Evolutionary conservation across 2,329 filamentous ascomycete genomes (phyloP).

Genomic region (Paraphoma chrysanthemicola): DNA sequence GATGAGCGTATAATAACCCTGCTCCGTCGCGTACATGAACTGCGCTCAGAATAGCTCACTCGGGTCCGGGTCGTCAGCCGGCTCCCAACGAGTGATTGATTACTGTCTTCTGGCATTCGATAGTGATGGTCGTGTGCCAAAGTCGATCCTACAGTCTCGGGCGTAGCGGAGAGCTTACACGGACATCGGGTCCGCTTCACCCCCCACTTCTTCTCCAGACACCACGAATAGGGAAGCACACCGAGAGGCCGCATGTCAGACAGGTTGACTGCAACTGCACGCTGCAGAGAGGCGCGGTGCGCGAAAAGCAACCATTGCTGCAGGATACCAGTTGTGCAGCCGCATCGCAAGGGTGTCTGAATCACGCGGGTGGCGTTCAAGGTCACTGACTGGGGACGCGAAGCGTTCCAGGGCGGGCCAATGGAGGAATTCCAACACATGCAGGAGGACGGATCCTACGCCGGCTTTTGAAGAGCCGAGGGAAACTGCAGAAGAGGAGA

Average conservation of each 20-base stretch:
- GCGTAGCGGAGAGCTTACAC: constrained; percentile 2
- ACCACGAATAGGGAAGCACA: neutral
- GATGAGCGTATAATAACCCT: neutral
- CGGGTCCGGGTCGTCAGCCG: neutral
- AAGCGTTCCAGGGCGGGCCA: neutral
- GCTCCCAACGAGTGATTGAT: neutral
- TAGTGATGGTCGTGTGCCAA: neutral
- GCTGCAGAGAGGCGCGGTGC: neutral
- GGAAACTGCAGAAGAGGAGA: too few species aligned
- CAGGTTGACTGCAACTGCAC: neutral
- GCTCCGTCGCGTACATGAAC: neutral
- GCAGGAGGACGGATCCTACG: too few species aligned
- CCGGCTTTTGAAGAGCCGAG: too few species aligned
- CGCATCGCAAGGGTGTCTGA: neutral
- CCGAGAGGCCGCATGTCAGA: neutral
- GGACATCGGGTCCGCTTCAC: constrained; percentile 4
- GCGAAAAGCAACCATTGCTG: constrained; percentile 1
- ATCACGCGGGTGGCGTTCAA: too few species aligned
- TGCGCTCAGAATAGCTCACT: neutral
- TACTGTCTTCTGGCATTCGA: neutral
- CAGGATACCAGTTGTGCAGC: neutral
- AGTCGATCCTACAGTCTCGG: constrained; percentile 4
- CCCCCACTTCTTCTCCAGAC: neutral
- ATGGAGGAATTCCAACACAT: neutral
- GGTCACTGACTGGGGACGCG: too few species aligned